A percentile compares a stretch with the other conserved stretches of the same genome.
phyloP scores from a whole-genome alignment of 2,329 filamentous ascomycete species.

The Fusarium neocosmosporiellum region DNA sequence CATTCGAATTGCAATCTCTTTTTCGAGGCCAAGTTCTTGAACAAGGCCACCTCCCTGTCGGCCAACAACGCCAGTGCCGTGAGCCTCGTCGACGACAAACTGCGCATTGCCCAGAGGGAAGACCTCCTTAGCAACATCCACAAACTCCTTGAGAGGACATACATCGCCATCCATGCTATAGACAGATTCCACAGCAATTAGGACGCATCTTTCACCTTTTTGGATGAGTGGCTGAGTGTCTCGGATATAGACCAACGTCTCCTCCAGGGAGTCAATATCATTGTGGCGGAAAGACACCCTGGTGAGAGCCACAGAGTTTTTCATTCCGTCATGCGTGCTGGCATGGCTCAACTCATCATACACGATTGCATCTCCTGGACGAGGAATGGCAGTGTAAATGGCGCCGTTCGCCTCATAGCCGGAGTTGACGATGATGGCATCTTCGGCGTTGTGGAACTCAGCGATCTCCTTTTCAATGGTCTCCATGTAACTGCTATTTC shows the following conservation, averaged over 20 bases:
- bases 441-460: slow-evolving; percentile 67
- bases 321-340: slow-evolving; percentile 73
- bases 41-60: slow-evolving; percentile 61
- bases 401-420: slow-evolving; percentile 66
- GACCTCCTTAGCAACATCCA: slow-evolving; percentile 50
- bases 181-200: slow-evolving; percentile 55
- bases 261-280: slow-evolving; percentile 47
- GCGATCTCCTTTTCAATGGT: slow-evolving; percentile 70
- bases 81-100: slow-evolving; percentile 68
- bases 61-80: slow-evolving; percentile 63
- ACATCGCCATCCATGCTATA: slow-evolving; percentile 63
- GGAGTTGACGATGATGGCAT: slow-evolving; percentile 70
- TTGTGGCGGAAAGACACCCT: slow-evolving; percentile 62
- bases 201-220: slow-evolving; percentile 46
- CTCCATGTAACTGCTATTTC: slow-evolving; percentile 68
- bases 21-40: slow-evolving; percentile 59
- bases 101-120: slow-evolving; percentile 54
- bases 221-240: slow-evolving; percentile 45
- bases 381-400: slow-evolving; percentile 61
- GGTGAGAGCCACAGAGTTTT: slow-evolving; percentile 61
- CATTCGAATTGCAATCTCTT: slow-evolving; percentile 59
- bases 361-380: slow-evolving; percentile 65
- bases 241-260: slow-evolving; percentile 48
- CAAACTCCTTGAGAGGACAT: slow-evolving; percentile 51
- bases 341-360: slow-evolving; percentile 76